Evolutionary conservation across 768 basidiomycete genomes (phyloP).

Genomic region (Ephemerocybe angulata): DNA sequence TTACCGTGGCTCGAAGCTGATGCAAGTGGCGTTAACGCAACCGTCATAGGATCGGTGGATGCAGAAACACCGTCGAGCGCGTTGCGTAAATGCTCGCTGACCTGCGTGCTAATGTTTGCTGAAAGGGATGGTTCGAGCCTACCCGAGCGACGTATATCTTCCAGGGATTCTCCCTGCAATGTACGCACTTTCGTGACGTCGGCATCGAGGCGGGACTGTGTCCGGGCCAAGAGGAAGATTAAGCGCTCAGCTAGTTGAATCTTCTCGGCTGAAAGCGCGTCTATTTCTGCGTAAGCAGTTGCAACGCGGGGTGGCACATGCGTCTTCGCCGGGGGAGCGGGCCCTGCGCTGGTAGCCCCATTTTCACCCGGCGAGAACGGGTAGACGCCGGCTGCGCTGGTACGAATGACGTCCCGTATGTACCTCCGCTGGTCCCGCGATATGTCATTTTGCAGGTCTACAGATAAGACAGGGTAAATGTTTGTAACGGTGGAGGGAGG

Average conservation of each 20-base stretch:
- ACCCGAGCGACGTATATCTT: slow-evolving; percentile 17
- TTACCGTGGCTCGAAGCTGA: slow-evolving; percentile 27
- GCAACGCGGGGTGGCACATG: slow-evolving; percentile 40
- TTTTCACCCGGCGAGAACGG: slow-evolving; percentile 21
- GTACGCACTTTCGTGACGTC: slow-evolving; percentile 46
- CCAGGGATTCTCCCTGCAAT: slow-evolving; percentile 44
- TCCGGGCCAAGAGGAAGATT: slow-evolving; percentile 45
- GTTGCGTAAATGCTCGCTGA: slow-evolving; percentile 41
- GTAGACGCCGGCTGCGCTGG: slow-evolving; percentile 20
- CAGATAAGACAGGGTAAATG: not conserved
- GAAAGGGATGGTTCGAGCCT: slow-evolving; percentile 18
- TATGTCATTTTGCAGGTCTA: slow-evolving; percentile 50
- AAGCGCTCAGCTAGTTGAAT: slow-evolving; percentile 43
- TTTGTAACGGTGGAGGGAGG: not conserved
- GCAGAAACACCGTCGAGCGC: slow-evolving; percentile 28
- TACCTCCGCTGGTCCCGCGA: slow-evolving; percentile 47
- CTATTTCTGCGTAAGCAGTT: slow-evolving; percentile 44
- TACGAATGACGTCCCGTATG: slow-evolving; percentile 44
- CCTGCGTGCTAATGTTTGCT: slow-evolving; percentile 32
- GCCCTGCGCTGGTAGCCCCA: slow-evolving; percentile 22
- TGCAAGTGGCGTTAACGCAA: slow-evolving; percentile 13
- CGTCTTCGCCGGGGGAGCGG: slow-evolving; percentile 32
- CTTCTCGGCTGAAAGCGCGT: slow-evolving; percentile 45
- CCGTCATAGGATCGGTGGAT: slow-evolving; percentile 23
- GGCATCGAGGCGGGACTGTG: slow-evolving; percentile 46